These are phyloP conservation scores for Arachnomyces sp. DNA, from an alignment of 2,329 filamentous ascomycete species.

Conservation along the genomic window DNA sequence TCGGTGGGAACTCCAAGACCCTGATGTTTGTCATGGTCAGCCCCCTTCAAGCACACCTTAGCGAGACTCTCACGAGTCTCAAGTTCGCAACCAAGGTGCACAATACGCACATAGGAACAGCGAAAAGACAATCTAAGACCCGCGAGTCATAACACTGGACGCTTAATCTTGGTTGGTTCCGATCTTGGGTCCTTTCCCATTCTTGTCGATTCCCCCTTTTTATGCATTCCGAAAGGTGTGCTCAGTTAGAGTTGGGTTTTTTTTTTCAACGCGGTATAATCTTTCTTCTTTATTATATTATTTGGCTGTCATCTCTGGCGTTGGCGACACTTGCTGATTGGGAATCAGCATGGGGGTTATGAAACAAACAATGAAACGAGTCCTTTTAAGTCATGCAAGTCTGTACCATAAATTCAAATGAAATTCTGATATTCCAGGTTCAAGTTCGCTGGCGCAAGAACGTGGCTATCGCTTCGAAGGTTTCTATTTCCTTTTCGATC, in stretches of 20 bases:
- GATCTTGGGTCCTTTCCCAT: slow-evolving; percentile 13
- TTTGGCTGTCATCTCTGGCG: no score
- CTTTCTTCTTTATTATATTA: no score
- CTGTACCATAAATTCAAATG: background rate
- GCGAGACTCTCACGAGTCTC: slow-evolving; percentile 88
- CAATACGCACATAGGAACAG: slow-evolving; percentile 87
- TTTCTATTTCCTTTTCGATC: slow-evolving; percentile 17
- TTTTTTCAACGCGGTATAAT: no score
- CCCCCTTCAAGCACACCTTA: slow-evolving; percentile 79
- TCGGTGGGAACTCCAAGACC: slow-evolving; percentile 93
- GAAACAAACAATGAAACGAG: no score
- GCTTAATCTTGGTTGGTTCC: slow-evolving; percentile 14
- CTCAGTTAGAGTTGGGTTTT: no score
- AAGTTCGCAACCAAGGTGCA: slow-evolving; percentile 88
- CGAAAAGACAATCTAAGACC: slow-evolving; percentile 43
- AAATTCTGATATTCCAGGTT: slow-evolving; percentile 1
- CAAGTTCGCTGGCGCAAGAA: slow-evolving; percentile 9
- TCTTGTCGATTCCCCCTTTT: slow-evolving; percentile 25
- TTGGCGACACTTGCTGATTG: no score
- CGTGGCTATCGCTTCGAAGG: slow-evolving; percentile 7
- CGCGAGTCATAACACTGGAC: slow-evolving; percentile 24
- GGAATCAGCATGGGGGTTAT: no score
- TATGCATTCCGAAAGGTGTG: slow-evolving; percentile 10
- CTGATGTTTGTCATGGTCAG: slow-evolving; percentile 99
- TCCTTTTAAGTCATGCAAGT: no score